Base-by-base conservation (phyloP, 176 grass and related monocot species). In the Bolboschoenus planiculmis region DNA sequence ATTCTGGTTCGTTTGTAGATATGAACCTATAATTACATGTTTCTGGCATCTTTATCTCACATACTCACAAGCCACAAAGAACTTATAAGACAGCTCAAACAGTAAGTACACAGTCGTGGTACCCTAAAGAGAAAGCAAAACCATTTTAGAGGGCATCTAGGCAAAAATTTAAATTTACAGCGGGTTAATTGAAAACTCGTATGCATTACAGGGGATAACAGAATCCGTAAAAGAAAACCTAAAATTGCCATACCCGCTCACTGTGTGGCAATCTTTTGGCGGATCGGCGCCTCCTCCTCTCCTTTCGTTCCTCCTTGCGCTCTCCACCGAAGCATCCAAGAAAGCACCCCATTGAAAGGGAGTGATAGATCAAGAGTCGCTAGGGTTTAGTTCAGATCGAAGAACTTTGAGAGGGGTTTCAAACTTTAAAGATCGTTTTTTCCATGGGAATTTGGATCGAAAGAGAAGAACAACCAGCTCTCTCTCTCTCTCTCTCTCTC, bases 251-350 rank as follows among this genome's bases (percentile, higher is more conserved):
- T 84, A 97, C 93, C 85, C 76, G 72, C 39, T 79, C 54, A 35
- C 75, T 84, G 55, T 61, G 58, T 15, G 78, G 81, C 53, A 90
- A 86, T 85, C 83, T 91, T 37, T 89, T 93, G 8, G 72, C 56
- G 3, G 92, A 84, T 63, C 88, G 85, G 11, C 93, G 89, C 8
- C 91, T 83, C 86, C 88, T 95, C 53, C 85, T 88, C 47, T 86
- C 46, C 85, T 79, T 87, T 30, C 85, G 83, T 65, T 23, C 51
- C 65, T 81, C 85, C 51, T 95, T 83, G 87, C 87, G 91, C 86
- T 89, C 67, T 48, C 83, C 89, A 46, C 93, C 93, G 86, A 99
- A 99, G 88, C 97, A 99, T 63, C 86, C 91, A 86, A 99, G 97
- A 84, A 99, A 99, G 85, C 97, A 99, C 59, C 97, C 93, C 97